Conservation (phyloP, 257 asterid genomes). For the Solanum rostratum region DNA sequence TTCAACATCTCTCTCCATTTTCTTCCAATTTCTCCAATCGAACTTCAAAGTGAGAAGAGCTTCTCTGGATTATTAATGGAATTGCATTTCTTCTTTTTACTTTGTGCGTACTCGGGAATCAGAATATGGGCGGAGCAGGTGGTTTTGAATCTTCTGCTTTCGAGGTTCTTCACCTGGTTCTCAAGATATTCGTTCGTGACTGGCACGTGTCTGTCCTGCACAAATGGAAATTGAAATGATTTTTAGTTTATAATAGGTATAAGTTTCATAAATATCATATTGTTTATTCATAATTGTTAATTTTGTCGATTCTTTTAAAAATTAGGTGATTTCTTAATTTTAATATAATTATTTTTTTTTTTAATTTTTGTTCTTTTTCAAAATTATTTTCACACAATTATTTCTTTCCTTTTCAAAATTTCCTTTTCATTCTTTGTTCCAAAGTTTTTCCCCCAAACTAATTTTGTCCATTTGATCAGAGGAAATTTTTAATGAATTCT, state of each 20-base stretch:
- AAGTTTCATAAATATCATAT: too few relatives aligned
- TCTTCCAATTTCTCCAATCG: background rate
- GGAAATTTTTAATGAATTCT: too few relatives aligned
- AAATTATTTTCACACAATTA: too few relatives aligned
- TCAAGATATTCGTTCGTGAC: background rate
- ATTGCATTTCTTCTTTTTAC: background rate
- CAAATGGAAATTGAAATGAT: background rate
- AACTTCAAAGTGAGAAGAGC: background rate
- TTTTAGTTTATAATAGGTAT: background rate
- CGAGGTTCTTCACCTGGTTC: background rate
- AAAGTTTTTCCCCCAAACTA: too few relatives aligned
- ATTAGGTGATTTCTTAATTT: too few relatives aligned
- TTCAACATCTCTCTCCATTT: constrained; percentile 14
- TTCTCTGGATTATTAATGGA: background rate
- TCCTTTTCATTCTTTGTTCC: too few relatives aligned
- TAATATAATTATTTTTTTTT: too few relatives aligned
- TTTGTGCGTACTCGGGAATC: background rate
- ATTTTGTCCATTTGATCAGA: too few relatives aligned
- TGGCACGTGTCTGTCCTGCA: background rate
- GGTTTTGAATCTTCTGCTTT: background rate
- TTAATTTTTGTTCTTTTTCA: too few relatives aligned
- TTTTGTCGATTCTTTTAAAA: too few relatives aligned
- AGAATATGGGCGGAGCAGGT: background rate
- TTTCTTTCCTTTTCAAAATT: too few relatives aligned
- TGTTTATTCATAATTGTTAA: too few relatives aligned